Base-by-base conservation (phyloP, 2,329 filamentous ascomycete species). In the Penicillium paneum region DNA sequence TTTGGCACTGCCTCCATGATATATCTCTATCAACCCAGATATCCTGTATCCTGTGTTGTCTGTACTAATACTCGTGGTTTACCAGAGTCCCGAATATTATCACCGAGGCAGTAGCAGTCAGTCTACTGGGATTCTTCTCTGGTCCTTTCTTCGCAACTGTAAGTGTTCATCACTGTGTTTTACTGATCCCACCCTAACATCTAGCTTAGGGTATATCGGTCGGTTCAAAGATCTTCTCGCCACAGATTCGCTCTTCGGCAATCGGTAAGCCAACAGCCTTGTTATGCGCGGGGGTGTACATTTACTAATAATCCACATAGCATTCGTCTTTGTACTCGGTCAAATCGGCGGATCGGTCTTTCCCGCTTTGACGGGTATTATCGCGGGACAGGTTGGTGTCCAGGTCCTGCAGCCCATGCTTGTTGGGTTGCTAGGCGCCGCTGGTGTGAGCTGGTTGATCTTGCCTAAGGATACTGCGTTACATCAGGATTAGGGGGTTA, bases 111-210 rank as follows among this genome's bases (percentile, higher is more conserved):
- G 78, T 83, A 0, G 78, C 79, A 0, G 76, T 84, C 52, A 81
- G 77, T 51, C 63, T 84, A 0, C 64, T 85, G 2, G 82, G 82
- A 0, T 82, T 85, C 66, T 82, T 85, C 56, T 78, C 78, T 1
- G 83, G 83, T 0, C 83, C 82, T 0, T 76, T 83, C 21, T 86
- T 85, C 57, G 80, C 82, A 1, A 80, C 81, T 0, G 82, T 81
- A 55, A 52, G 66, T 49, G 19, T 43, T 8, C 11, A 5, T 12
- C 10, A 17, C 15, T 15, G 28, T 13, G 17, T 7, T 24, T 21
- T 5, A 8, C 3, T 11, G 3, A 4, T 5, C 5, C 12, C 8
- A 39, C 12, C 7, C 15, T 39, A n/a, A 50, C 19, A 0, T 11
- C n/a, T 40, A 3, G 7, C 31, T 3, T 8, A 68, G 64, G 65